Percentiles rank a stretch among this genome's conserved stretches.
phyloP scores from a whole-genome alignment of 306 rosid species.

The Cucurbita pepo region DNA sequence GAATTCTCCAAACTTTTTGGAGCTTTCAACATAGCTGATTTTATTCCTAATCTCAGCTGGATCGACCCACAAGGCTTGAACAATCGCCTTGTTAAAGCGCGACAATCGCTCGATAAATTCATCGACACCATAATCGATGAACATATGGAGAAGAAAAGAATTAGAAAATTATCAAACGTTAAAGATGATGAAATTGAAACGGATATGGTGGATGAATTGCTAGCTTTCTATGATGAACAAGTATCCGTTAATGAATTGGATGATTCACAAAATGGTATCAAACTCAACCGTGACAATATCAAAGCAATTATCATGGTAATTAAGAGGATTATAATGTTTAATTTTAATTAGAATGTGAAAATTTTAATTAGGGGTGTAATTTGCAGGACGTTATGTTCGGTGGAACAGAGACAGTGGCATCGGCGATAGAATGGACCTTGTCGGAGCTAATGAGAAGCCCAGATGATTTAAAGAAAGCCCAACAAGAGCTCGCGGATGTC shows the following conservation, averaged over 20 bases:
- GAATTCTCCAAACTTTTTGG: conserved; percentile 80
- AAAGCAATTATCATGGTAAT: conserved; percentile 88
- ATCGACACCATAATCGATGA: conserved; percentile 57
- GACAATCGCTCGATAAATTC: conserved; percentile 36
- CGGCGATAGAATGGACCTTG: conserved; percentile 89
- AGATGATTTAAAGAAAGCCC: conserved; percentile 47
- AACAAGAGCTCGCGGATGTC: conserved; percentile 43
- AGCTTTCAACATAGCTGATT: conserved; percentile 68
- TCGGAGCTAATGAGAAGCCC: conserved; percentile 61
- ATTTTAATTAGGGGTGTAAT: too few species aligned
- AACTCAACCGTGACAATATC: conserved; percentile 65
- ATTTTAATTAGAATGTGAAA: too few species aligned
- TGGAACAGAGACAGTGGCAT: conserved; percentile 91
- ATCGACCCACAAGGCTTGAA: conserved; percentile 59
- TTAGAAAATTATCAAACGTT: neutral
- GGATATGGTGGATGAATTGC: conserved; percentile 81
- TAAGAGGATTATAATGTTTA: neutral
- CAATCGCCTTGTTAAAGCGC: conserved; percentile 37
- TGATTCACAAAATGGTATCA: conserved; percentile 32
- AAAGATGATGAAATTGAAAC: conserved; percentile 12
- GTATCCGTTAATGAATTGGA: conserved; percentile 19
- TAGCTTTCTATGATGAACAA: conserved; percentile 50
- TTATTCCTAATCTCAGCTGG: conserved; percentile 41
- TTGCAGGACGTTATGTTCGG: conserved; percentile 88
- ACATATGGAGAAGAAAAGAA: conserved; percentile 26